Evolutionary conservation across 2,329 filamentous ascomycete genomes (phyloP), one percentile per base, ranked within the genome.

Genomic region (Fusarium humuli): DNA sequence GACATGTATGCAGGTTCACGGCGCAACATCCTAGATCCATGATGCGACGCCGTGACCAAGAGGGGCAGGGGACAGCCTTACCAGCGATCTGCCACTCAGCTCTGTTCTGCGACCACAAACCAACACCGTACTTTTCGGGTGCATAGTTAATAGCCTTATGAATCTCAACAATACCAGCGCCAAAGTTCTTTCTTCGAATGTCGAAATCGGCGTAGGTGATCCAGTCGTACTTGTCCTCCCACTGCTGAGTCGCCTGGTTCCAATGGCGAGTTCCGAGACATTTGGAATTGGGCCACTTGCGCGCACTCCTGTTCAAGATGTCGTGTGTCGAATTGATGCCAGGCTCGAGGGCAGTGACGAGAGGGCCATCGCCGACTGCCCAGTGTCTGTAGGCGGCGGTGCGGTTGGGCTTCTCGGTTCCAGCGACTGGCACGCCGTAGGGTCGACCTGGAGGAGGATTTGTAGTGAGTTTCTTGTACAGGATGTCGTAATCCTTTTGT

Each of bases 11-110:
- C 61, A 60, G 46, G 61, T 30, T 46, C 16, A 50, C 48, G 32
- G 40, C 60, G 45, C 50, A 58, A 47, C 44, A 58, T 58, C 40
- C 30, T 29, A 18, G 53, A 40, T 45, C 48, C 60, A 45, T 54
- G 42, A 48, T 48, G 49, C 29, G 60, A 55, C 60, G 49, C 49
- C 37, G 34, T 34, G 25, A 50, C 34, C 29, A 44, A 46, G 49
- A 49, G 44, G 53, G 53, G 30, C 23, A 37, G 7, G 47, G 45
- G 48, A 50, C 29, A 25, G 48, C 70, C 79, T 54, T 82, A 91
- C 90, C 90, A 54, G 90, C 88, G 70, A 97, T 90, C 83, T 96
- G 93, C 93, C 93, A 97, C 81, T 97, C 93, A 3, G 92, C 90
- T 69, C 93, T 87, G 80, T 96, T 96, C 79, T 93, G 91, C 74